phyloP scores from a whole-genome alignment of 768 basidiomycete species.

The Leccinum longicurvipes region DNA sequence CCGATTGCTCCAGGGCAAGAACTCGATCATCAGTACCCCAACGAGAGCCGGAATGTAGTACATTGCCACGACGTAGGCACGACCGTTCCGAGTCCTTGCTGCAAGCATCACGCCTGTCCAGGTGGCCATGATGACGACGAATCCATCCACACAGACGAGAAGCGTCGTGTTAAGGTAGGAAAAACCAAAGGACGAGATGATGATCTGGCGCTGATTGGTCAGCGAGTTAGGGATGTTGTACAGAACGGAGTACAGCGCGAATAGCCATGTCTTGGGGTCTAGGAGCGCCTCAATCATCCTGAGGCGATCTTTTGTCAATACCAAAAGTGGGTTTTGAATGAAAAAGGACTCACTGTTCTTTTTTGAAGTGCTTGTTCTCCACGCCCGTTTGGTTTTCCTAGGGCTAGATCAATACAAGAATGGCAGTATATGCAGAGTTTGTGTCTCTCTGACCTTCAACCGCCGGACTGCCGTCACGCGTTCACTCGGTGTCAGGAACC shows the following conservation, averaged over 20 bases:
- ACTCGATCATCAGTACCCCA: conserved; percentile 58
- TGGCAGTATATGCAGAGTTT: neutral
- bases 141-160: conserved; percentile 61
- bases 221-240: conserved; percentile 64
- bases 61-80: conserved; percentile 59
- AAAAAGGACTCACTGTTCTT: conserved; percentile 56
- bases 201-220: conserved; percentile 63
- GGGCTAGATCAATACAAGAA: neutral
- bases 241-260: conserved; percentile 62
- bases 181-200: conserved; percentile 66
- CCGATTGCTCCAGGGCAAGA: conserved; percentile 62
- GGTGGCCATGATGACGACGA: conserved; percentile 67
- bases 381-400: conserved; percentile 77
- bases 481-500: conserved; percentile 70
- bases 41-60: conserved; percentile 65
- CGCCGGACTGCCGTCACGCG: conserved; percentile 57
- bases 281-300: conserved; percentile 66
- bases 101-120: conserved; percentile 60
- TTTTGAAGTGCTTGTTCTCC: conserved; percentile 80
- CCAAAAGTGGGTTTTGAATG: neutral
- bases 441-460: conserved; percentile 46
- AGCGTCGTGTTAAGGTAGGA: conserved; percentile 62
- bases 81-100: conserved; percentile 51
- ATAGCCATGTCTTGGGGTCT: conserved; percentile 76
- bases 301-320: neutral